phyloP scores from a whole-genome alignment of 2,329 filamentous ascomycete species.

The Botrytis sinoallii region DNA sequence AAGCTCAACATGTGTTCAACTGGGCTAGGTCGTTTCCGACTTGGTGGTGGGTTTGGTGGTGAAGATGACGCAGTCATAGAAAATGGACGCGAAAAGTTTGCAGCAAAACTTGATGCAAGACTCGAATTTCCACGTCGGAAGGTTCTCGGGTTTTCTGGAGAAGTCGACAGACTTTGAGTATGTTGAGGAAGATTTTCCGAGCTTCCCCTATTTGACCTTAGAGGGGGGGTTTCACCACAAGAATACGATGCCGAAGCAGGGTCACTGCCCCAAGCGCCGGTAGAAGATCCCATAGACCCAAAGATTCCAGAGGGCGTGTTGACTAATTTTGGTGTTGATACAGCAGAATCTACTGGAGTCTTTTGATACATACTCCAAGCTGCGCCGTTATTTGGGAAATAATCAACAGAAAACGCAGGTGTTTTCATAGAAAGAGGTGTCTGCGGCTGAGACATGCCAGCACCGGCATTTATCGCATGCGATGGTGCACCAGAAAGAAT shows the following conservation, averaged over 20 bases:
- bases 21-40: constrained; percentile 56
- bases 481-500: constrained; percentile 53
- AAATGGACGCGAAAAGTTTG: constrained; percentile 49
- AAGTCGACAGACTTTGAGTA: constrained; percentile 56
- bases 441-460: constrained; percentile 55
- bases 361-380: constrained; percentile 52
- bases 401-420: constrained; percentile 64
- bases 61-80: constrained; percentile 41
- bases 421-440: constrained; percentile 64
- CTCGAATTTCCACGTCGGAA: constrained; percentile 54
- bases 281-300: constrained; percentile 57
- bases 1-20: constrained; percentile 58
- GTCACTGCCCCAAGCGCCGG: constrained; percentile 51
- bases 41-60: constrained; percentile 45
- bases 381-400: constrained; percentile 58
- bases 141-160: constrained; percentile 51
- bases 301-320: constrained; percentile 55
- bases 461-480: constrained; percentile 47
- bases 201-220: constrained; percentile 46
- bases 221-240: constrained; percentile 58
- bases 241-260: constrained; percentile 57
- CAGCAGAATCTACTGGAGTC: constrained; percentile 52
- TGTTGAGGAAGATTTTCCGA: constrained; percentile 47
- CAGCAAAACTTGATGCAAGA: constrained; percentile 53
- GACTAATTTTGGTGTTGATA: constrained; percentile 56